Base-by-base conservation (phyloP, 805 yeast genomes). In the Ogataea paraovalis region DNA sequence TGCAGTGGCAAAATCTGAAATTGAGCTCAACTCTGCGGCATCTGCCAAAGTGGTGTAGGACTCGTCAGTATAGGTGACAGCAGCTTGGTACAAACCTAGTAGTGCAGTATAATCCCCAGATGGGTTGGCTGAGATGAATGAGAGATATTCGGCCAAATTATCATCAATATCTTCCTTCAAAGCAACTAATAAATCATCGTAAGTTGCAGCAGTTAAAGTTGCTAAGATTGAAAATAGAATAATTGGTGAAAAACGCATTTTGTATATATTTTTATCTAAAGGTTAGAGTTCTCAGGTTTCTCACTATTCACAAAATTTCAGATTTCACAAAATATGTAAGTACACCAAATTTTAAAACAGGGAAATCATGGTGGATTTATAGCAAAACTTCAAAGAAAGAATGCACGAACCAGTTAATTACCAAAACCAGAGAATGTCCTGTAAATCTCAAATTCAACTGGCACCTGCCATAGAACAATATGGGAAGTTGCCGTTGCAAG, bases 41-140 rank as follows among this genome's bases (percentile, higher is more conserved):
- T 61, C 54, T 48, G 67, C 60, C 48, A 73, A 60, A 32, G 76
- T 72, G 40, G 76, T 73, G 60, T 70, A 73, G n/a, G 73, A 62
- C 44, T 70, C 67, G 56, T 73, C 75, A 10, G 72, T 72, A 59
- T 72, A 73, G 40, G 75, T 72, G 28, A 54, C 56, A 32, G 65
- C 68, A 27, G 55, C 53, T 39, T 53, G 39, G 39, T 70, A 72
- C 45, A 71, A 57, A 14, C 58, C 43, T 9, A 72, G 55, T 41
- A 72, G 59, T 13, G 52, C 64, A 2, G 60, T 49, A 21, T 67
- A 67, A 37, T 60, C 65, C 18, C 46, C 55, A 18, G 45, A 42
- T 13, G 61, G 48, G 32, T 69, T 63, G 7, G 64, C 61, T 23
- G 53, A 61, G 42, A 69, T 55, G 49, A 56, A 68, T 42, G 64